phyloP scores from a whole-genome alignment of 169 alveolate species.

The Besnoitia besnoiti region DNA sequence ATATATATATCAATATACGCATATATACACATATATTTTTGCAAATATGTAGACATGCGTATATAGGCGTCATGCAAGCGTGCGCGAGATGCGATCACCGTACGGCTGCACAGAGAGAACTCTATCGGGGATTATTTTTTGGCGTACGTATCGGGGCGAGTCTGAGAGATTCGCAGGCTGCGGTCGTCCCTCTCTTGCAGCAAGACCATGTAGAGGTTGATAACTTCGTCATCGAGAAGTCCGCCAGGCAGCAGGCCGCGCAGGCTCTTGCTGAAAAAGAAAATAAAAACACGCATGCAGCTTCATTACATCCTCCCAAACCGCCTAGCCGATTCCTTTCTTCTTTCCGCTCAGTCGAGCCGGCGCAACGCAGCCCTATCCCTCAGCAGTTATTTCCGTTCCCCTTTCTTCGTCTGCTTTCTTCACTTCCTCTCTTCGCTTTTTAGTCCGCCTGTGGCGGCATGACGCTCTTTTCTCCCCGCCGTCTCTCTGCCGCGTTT shows the following conservation, averaged over 20 bases:
- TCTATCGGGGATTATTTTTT: too few relatives aligned
- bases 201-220: slow-evolving; percentile 39
- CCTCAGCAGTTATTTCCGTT: too few relatives aligned
- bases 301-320: too few relatives aligned
- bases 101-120: too few relatives aligned
- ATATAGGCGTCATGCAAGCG: too few relatives aligned
- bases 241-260: slow-evolving; percentile 33
- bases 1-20: too few relatives aligned
- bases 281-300: too few relatives aligned
- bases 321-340: too few relatives aligned
- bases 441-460: neutral
- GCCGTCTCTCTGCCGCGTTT: neutral
- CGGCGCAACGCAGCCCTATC: too few relatives aligned
- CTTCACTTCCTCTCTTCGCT: neutral
- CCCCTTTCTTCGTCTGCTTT: neutral
- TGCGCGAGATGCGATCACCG: too few relatives aligned
- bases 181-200: slow-evolving; percentile 59
- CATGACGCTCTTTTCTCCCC: neutral
- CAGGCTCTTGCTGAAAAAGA: slow-evolving; percentile 10
- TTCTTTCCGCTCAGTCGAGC: neutral
- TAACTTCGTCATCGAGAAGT: slow-evolving; percentile 55
- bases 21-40: too few relatives aligned
- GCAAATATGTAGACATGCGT: neutral
- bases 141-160: too few relatives aligned
- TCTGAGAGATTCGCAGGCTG: neutral